These are phyloP conservation scores for Ilex paraguariensis DNA, from an alignment of 305 asterid species.

Conservation along the genomic window DNA sequence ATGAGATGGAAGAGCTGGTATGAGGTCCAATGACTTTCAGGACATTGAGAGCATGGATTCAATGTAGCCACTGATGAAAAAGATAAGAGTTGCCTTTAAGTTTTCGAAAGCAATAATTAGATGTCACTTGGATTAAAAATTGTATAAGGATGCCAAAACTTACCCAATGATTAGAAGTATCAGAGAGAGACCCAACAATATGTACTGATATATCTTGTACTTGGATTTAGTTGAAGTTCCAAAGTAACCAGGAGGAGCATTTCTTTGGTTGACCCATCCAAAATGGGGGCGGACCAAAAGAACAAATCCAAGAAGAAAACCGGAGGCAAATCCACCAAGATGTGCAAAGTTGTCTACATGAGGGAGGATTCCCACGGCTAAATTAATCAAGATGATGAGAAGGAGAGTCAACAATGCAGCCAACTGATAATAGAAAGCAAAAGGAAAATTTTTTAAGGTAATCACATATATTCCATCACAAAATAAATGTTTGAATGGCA, in stretches of 20 bases:
- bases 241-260: slow-evolving; percentile 31
- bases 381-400: slow-evolving; percentile 60
- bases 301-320: slow-evolving; percentile 73
- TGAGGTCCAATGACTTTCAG: not conserved
- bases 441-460: not conserved
- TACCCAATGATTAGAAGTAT: slow-evolving; percentile 45
- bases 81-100: not conserved
- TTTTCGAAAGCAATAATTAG: not conserved
- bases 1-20: not conserved
- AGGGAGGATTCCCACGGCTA: slow-evolving; percentile 92
- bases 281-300: slow-evolving; percentile 82
- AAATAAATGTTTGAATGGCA: not conserved
- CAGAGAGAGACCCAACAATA: slow-evolving; percentile 35
- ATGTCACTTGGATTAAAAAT: not conserved
- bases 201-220: slow-evolving; percentile 62
- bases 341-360: slow-evolving; percentile 97
- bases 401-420: slow-evolving; percentile 58
- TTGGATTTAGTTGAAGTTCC: slow-evolving; percentile 42
- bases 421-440: slow-evolving; percentile 28
- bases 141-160: not conserved
- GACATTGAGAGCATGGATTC: not conserved
- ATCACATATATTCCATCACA: not conserved
- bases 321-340: slow-evolving; percentile 77
- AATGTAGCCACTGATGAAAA: not conserved
- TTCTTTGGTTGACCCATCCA: slow-evolving; percentile 47